Evolutionary conservation across 2,329 filamentous ascomycete species (phyloP).

Genomic region (Venturiaceae sp.): DNA sequence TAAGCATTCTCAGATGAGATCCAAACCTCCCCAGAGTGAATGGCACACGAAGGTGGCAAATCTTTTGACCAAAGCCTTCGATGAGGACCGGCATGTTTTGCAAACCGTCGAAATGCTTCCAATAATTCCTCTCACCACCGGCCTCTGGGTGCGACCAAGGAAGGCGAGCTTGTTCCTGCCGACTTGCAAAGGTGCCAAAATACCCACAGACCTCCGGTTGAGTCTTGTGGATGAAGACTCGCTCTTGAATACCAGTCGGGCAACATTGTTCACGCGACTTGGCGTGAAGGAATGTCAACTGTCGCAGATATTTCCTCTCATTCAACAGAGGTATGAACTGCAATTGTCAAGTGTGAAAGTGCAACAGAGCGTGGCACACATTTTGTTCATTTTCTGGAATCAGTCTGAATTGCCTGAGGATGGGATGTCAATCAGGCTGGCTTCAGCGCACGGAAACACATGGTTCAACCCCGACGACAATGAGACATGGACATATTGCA

Average conservation of each 20-base stretch:
- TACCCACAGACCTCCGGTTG: conserved; percentile 5
- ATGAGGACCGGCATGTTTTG: neutral
- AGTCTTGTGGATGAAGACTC: conserved; percentile 1
- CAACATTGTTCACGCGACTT: conserved; percentile 1
- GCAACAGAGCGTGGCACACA: neutral
- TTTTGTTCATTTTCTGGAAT: neutral
- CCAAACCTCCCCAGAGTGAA: neutral
- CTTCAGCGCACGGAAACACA: neutral
- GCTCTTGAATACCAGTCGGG: neutral
- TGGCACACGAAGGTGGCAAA: conserved; percentile 7
- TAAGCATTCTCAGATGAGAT: neutral
- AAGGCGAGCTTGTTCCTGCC: conserved; percentile 8
- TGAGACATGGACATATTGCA: no score
- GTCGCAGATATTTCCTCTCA: conserved; percentile 6
- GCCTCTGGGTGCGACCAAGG: neutral
- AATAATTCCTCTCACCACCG: conserved; percentile 4
- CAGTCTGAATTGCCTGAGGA: neutral
- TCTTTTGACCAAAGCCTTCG: neutral
- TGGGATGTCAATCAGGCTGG: neutral
- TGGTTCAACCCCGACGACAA: neutral
- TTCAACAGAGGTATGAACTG: conserved; percentile 1
- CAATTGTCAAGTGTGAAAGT: no score
- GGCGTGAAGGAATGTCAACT: conserved; percentile 5
- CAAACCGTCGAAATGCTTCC: neutral
- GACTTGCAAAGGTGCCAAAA: neutral